Percentiles rank a stretch among this genome's conserved stretches.
Evolutionary conservation across 1,284 basidiomycete species (phyloP).

Genomic region (Meripilus lineatus): DNA sequence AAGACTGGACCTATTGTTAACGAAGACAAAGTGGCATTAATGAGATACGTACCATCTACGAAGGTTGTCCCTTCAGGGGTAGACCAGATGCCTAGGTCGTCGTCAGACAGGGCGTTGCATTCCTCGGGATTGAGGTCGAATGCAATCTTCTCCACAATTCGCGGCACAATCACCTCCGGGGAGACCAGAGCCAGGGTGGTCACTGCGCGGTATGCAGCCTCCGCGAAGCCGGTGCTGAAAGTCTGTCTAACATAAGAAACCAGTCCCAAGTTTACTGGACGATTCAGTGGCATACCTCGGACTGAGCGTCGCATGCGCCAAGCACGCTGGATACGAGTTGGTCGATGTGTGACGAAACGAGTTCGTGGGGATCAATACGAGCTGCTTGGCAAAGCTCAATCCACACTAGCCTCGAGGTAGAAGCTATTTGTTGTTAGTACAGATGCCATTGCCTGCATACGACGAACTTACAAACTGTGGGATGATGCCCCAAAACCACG

Average conservation of each 20-base stretch:
- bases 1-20: constrained; percentile 48
- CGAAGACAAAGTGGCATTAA: constrained; percentile 3
- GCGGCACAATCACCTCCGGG: constrained; percentile 62
- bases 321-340: constrained; percentile 47
- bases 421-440: no score
- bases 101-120: constrained; percentile 61
- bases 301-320: constrained; percentile 35
- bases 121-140: constrained; percentile 55
- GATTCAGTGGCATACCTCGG: constrained; percentile 34
- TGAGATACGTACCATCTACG: constrained; percentile 60
- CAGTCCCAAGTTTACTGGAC: constrained; percentile 2
- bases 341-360: constrained; percentile 49
- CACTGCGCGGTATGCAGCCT: constrained; percentile 72
- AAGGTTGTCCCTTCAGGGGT: constrained; percentile 78
- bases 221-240: constrained; percentile 36
- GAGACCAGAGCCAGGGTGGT: constrained; percentile 79
- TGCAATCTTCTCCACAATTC: constrained; percentile 62
- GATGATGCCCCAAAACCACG: constrained; percentile 74
- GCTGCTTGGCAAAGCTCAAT: constrained; percentile 77
- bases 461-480: constrained; percentile 50
- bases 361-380: constrained; percentile 58
- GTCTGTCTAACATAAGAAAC: constrained; percentile 10
- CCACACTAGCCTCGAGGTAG: constrained; percentile 67
- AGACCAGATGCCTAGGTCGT: constrained; percentile 80
- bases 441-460: no score